Conservation (phyloP, 805 yeast genomes). For the Blastobotrys parvus region DNA sequence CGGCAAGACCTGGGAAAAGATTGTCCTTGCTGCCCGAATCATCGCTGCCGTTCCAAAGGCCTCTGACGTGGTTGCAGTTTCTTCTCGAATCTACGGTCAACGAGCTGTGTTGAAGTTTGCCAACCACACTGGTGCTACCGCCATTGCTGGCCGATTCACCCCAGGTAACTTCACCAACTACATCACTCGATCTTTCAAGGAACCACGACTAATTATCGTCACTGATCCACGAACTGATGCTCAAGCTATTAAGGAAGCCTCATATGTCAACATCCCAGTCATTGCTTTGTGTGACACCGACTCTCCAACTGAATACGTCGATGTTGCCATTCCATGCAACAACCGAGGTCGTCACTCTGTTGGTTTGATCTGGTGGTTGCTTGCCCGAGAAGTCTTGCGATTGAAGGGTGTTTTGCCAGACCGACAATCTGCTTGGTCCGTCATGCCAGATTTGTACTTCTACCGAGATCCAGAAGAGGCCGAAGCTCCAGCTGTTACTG, state of each 20-base stretch:
- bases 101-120: conserved; percentile 99
- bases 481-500: conserved; percentile 65
- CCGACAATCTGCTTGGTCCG: conserved; percentile 96
- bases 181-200: conserved; percentile 99
- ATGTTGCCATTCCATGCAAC: conserved; percentile 99
- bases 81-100: conserved; percentile 99
- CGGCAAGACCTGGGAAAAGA: conserved; percentile 99
- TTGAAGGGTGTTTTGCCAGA: conserved; percentile 95
- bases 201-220: conserved; percentile 98
- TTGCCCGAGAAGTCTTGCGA: conserved; percentile 98
- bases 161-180: conserved; percentile 99
- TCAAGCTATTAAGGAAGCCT: conserved; percentile 99
- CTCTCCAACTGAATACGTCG: conserved; percentile 98
- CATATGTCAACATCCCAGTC: conserved; percentile 99
- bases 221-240: conserved; percentile 99
- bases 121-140: conserved; percentile 99
- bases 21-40: conserved; percentile 98
- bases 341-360: conserved; percentile 99
- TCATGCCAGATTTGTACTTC: conserved; percentile 99
- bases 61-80: conserved; percentile 96
- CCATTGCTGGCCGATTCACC: conserved; percentile 99
- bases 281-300: conserved; percentile 98
- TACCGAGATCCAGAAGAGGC: conserved; percentile 99
- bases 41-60: conserved; percentile 99
- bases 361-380: conserved; percentile 99